Conservation (phyloP, 192 early-diverging fungal species). For the Diversispora epigaea region DNA sequence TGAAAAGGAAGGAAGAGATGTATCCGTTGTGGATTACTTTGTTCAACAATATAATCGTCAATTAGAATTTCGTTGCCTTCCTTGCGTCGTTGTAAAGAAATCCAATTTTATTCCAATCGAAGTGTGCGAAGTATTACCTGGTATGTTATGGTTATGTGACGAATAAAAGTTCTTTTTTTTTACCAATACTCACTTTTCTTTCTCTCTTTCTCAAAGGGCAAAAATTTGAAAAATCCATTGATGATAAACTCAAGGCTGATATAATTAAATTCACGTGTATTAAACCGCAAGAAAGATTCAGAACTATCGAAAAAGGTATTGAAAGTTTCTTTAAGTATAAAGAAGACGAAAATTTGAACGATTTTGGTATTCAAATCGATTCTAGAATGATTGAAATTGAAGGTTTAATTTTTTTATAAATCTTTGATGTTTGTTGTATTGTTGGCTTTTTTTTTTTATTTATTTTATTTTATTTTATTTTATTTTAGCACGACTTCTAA, state of each 20-base stretch:
- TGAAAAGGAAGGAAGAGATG: conserved; percentile 53
- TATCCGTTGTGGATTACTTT: conserved; percentile 75
- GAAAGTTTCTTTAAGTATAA: background rate
- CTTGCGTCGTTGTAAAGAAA: conserved; percentile 16
- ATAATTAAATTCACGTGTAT: conserved; percentile 9
- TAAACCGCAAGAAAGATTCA: conserved; percentile 5
- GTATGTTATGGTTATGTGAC: too few relatives aligned
- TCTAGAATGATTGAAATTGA: background rate
- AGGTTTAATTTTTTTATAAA: background rate
- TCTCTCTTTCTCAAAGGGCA: background rate
- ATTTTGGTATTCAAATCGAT: conserved; percentile 2
- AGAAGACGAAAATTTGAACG: conserved; percentile 6
- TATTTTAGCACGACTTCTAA: conserved; percentile 5
- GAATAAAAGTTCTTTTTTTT: too few relatives aligned
- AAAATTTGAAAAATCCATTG: conserved; percentile 1
- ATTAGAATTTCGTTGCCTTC: conserved; percentile 40
- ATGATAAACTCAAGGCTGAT: conserved; percentile 15
- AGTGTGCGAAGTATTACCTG: conserved; percentile 7
- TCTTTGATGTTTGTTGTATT: background rate
- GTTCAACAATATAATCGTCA: conserved; percentile 64
- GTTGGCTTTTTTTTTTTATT: background rate
- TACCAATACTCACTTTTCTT: background rate
- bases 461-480: background rate
- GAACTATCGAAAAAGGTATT: conserved; percentile 11
- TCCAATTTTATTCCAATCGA: conserved; percentile 15